Percentiles rank a stretch among this genome's conserved stretches.
Evolutionary conservation across 345 rosid genomes (phyloP).

Genomic region (Arabidopsis suecica): DNA sequence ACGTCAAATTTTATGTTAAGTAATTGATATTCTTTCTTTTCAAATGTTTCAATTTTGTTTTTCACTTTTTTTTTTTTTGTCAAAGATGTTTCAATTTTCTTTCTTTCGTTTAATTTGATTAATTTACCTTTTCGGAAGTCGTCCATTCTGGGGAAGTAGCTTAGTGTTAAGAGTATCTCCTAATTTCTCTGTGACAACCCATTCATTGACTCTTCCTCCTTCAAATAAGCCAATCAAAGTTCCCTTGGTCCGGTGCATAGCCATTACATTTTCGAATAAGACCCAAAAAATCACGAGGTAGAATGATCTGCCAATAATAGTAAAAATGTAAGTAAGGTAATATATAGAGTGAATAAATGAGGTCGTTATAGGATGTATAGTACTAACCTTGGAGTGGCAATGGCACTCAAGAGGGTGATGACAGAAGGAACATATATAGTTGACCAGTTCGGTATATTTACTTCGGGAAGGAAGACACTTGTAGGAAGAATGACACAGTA

Average conservation of each 20-base stretch:
- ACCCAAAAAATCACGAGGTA: slow-evolving; percentile 60
- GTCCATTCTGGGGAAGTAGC: slow-evolving; percentile 41
- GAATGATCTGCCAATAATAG: slow-evolving; percentile 42
- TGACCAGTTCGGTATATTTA: slow-evolving; percentile 33
- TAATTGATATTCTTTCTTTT: not conserved
- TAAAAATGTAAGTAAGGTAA: not conserved
- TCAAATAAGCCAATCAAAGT: slow-evolving; percentile 49
- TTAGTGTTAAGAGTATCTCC: slow-evolving; percentile 57
- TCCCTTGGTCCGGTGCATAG: slow-evolving; percentile 61
- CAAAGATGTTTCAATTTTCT: too few relatives aligned
- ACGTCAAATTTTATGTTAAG: not conserved
- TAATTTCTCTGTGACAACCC: slow-evolving; percentile 35
- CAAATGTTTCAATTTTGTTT: too few relatives aligned
- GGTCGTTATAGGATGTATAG: not conserved
- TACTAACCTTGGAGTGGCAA: slow-evolving; percentile 37
- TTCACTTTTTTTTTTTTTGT: not conserved
- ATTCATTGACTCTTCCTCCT: slow-evolving; percentile 39
- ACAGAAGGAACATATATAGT: slow-evolving; percentile 34
- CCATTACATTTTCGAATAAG: slow-evolving; percentile 61
- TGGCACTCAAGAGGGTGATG: slow-evolving; percentile 8
- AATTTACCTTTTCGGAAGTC: slow-evolving; percentile 60
- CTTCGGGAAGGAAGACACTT: slow-evolving; percentile 34
- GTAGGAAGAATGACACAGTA: slow-evolving; percentile 41
- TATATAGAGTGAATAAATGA: not conserved
- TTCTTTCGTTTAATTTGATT: not conserved